Conservation (phyloP, 164 flowering plant genomes). For the Piper longum region DNA sequence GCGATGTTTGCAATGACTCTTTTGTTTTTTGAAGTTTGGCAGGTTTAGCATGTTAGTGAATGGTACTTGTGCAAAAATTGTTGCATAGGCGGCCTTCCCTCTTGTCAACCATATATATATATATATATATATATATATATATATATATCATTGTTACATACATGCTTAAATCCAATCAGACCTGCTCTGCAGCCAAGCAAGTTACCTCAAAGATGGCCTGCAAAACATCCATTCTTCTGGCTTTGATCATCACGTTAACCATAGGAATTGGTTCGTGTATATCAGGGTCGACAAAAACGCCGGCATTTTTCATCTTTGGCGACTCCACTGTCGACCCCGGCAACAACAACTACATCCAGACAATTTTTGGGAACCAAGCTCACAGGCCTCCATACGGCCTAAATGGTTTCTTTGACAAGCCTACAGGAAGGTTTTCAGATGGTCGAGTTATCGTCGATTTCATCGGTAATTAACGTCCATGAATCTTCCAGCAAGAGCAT, state of each 20-base stretch:
- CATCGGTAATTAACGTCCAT: constrained; percentile 21
- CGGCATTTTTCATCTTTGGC: constrained; percentile 40
- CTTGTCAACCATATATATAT: no score
- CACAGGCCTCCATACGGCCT: constrained; percentile 38
- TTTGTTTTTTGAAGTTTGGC: no score
- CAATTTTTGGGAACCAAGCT: constrained; percentile 27
- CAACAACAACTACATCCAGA: constrained; percentile 38
- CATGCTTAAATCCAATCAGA: no score
- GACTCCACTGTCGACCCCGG: constrained; percentile 51
- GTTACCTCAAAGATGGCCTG: background rate
- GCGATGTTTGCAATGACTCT: no score
- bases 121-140: no score
- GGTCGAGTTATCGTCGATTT: constrained; percentile 42
- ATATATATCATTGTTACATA: no score
- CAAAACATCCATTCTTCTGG: background rate
- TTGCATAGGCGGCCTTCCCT: no score
- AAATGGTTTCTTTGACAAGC: constrained; percentile 31
- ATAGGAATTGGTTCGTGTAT: background rate
- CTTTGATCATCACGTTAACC: background rate
- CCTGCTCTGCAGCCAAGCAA: no score
- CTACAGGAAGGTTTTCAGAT: constrained; percentile 51
- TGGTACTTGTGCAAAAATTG: no score
- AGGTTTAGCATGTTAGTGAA: no score
- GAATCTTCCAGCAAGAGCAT: background rate
- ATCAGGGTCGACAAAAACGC: background rate